phyloP scores from a whole-genome alignment of 495 filamentous ascomycete species.

The Symbiotaphrina buchneri region DNA sequence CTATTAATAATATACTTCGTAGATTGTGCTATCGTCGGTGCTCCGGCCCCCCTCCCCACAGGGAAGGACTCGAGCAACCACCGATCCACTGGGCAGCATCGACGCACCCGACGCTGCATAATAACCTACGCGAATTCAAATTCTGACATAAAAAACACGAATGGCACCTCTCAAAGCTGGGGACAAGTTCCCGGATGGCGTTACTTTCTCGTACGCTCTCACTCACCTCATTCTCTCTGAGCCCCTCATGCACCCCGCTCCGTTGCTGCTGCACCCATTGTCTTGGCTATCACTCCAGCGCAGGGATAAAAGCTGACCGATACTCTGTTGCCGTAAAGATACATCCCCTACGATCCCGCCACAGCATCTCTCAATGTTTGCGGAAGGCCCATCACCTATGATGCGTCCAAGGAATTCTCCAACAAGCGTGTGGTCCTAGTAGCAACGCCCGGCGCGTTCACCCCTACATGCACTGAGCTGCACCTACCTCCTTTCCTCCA shows the following conservation, averaged over 20 bases:
- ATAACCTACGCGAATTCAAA: no score
- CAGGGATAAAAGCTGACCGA: conserved; percentile 2
- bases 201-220: conserved; percentile 43
- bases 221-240: conserved; percentile 4
- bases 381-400: conserved; percentile 56
- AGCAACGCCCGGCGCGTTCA: conserved; percentile 87
- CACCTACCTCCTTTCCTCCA: conserved; percentile 76
- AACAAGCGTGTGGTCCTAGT: conserved; percentile 84
- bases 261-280: neutral
- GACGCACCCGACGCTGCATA: no score
- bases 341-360: conserved; percentile 48
- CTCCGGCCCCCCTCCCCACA: no score
- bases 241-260: conserved; percentile 4
- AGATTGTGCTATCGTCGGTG: no score
- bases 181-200: conserved; percentile 60
- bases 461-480: conserved; percentile 68
- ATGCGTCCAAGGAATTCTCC: conserved; percentile 70
- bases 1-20: no score
- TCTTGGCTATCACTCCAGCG: conserved; percentile 3
- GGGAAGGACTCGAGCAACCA: no score
- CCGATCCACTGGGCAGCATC: no score
- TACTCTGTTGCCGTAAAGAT: conserved; percentile 21
- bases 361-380: conserved; percentile 42
- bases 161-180: conserved; percentile 62
- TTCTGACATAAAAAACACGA: conserved; percentile 3